Evolutionary conservation across 768 basidiomycete genomes (phyloP).

Genomic region (Trametes villosa): DNA sequence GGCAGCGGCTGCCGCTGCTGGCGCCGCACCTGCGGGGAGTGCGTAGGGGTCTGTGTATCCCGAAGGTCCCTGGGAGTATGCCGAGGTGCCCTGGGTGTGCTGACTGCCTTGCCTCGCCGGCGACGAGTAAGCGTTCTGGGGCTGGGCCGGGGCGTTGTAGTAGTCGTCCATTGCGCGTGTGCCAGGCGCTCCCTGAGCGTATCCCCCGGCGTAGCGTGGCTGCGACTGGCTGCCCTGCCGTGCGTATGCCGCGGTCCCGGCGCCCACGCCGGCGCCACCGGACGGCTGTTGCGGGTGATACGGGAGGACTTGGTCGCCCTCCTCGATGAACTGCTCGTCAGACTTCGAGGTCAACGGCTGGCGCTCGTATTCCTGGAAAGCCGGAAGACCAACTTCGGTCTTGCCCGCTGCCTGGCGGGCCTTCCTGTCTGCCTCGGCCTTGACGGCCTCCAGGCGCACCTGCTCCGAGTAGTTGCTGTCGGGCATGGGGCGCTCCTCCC

Average conservation of each 20-base stretch:
- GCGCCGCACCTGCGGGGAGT: slow-evolving; percentile 23
- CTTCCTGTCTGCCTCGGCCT: slow-evolving; percentile 85
- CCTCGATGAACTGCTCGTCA: slow-evolving; percentile 62
- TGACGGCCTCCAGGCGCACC: slow-evolving; percentile 82
- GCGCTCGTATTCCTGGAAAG: slow-evolving; percentile 68
- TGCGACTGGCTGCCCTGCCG: slow-evolving; percentile 35
- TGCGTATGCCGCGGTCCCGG: slow-evolving; percentile 26
- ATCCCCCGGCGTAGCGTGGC: slow-evolving; percentile 53
- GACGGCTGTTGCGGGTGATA: slow-evolving; percentile 21
- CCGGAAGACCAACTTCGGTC: slow-evolving; percentile 69
- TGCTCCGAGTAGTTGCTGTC: slow-evolving; percentile 56
- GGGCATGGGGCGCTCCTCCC: slow-evolving; percentile 36
- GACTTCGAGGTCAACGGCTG: slow-evolving; percentile 71
- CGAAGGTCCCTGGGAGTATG: slow-evolving; percentile 47
- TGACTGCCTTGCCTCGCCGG: slow-evolving; percentile 43
- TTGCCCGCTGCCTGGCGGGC: slow-evolving; percentile 55
- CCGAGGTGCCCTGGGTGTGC: slow-evolving; percentile 45
- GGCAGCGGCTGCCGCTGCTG: slow-evolving; percentile 25
- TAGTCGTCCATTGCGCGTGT: slow-evolving; percentile 79
- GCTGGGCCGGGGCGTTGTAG: slow-evolving; percentile 48
- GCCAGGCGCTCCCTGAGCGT: slow-evolving; percentile 65
- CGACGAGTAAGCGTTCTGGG: slow-evolving; percentile 23
- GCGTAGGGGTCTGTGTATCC: slow-evolving; percentile 43
- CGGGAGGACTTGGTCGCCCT: slow-evolving; percentile 35
- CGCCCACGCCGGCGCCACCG: slow-evolving; percentile 30